Evolutionary conservation across 2,329 filamentous ascomycete species (phyloP).

Genomic region (Diaporthe eres): DNA sequence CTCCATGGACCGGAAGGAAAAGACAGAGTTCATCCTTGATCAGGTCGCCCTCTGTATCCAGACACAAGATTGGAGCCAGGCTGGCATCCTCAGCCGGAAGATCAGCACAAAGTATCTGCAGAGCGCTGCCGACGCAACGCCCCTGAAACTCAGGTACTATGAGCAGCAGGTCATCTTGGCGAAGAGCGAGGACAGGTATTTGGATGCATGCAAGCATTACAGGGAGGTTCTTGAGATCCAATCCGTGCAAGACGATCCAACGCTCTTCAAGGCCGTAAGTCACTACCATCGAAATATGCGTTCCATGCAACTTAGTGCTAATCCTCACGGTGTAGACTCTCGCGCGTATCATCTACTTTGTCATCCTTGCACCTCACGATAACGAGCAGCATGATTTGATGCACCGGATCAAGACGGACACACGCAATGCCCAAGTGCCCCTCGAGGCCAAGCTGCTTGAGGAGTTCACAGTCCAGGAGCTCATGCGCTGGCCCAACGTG

Average conservation of each 20-base stretch:
- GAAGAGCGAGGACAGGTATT: constrained; percentile 97
- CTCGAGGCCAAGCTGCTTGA: constrained; percentile 90
- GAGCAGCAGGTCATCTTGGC: constrained; percentile 96
- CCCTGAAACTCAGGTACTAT: constrained; percentile 94
- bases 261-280: constrained; percentile 48
- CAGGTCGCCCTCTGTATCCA: constrained; percentile 97
- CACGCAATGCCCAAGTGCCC: constrained; percentile 82
- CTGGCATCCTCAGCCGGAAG: constrained; percentile 93
- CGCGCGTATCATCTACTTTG: constrained; percentile 96
- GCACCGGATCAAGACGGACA: constrained; percentile 90
- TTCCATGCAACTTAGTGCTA: background rate
- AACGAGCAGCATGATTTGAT: constrained; percentile 99
- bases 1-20: constrained; percentile 96
- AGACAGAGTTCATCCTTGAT: constrained; percentile 98
- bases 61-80: constrained; percentile 96
- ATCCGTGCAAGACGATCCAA: constrained; percentile 89
- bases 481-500: constrained; percentile 98
- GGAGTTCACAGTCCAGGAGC: constrained; percentile 93
- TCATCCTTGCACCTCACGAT: constrained; percentile 96
- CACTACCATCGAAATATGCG: background rate
- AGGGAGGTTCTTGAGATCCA: constrained; percentile 96
- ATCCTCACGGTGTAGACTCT: constrained; percentile 72
- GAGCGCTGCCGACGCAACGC: constrained; percentile 93
- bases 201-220: constrained; percentile 98
- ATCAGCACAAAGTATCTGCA: constrained; percentile 95